Evolutionary conservation across 192 early-diverging fungal genomes (phyloP).

Genomic region (Entomortierella lignicola): DNA sequence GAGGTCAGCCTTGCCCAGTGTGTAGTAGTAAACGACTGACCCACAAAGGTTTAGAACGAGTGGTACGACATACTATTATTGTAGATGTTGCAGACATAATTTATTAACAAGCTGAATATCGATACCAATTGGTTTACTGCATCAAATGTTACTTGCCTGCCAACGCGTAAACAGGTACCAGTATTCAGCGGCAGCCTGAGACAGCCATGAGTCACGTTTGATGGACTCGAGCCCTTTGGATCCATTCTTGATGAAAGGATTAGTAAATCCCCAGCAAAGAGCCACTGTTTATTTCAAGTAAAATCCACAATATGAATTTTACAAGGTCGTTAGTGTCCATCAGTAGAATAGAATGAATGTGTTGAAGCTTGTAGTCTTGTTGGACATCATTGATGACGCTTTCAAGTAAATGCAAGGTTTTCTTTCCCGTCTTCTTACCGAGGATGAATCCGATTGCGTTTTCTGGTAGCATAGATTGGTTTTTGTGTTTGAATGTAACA

Average conservation of each 20-base stretch:
- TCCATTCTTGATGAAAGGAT: conserved; percentile 94
- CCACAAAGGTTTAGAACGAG: conserved; percentile 91
- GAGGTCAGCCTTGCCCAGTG: conserved; percentile 86
- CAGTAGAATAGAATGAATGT: too few relatives aligned
- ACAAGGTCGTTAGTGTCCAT: too few relatives aligned
- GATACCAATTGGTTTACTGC: not conserved
- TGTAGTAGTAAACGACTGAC: conserved; percentile 93
- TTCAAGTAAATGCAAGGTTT: too few relatives aligned
- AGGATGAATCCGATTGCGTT: conserved; percentile 55
- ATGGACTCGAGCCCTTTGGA: conserved; percentile 83
- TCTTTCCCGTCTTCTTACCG: conserved; percentile 15
- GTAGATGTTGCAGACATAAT: not conserved
- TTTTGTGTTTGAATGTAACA: too few relatives aligned
- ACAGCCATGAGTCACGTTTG: conserved; percentile 65
- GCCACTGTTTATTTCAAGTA: too few relatives aligned
- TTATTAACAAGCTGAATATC: too few relatives aligned
- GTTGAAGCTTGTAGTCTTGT: too few relatives aligned
- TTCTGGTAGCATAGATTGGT: conserved; percentile 48
- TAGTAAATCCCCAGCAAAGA: conserved; percentile 96
- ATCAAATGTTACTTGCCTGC: conserved; percentile 65
- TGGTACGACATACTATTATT: conserved; percentile 81
- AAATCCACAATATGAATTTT: too few relatives aligned
- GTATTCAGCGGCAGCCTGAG: conserved; percentile 70
- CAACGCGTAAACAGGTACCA: conserved; percentile 86
- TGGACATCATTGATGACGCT: too few relatives aligned